phyloP scores from a whole-genome alignment of 2,329 filamentous ascomycete genomes.

The Colletotrichum viniferum region DNA sequence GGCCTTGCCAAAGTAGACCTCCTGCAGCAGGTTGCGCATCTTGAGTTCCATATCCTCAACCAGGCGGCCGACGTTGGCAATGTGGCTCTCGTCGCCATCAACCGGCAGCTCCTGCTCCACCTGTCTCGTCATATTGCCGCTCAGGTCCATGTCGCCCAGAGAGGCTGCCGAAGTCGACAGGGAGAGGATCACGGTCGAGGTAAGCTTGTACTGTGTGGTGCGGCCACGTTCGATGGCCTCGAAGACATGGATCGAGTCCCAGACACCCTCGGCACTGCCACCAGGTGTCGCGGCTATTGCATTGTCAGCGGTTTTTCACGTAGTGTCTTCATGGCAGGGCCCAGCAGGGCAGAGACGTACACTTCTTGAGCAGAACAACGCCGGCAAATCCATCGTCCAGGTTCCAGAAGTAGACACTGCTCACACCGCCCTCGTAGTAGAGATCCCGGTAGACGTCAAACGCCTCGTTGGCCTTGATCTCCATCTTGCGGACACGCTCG shows the following conservation, averaged over 20 bases:
- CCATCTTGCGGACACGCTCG: constrained; percentile 91
- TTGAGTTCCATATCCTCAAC: constrained; percentile 99
- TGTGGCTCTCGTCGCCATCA: constrained; percentile 89
- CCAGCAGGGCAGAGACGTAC: constrained; percentile 49
- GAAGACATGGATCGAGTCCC: constrained; percentile 99
- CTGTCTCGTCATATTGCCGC: constrained; percentile 97
- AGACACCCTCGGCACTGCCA: constrained; percentile 76
- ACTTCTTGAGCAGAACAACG: constrained; percentile 94
- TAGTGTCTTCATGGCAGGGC: not conserved
- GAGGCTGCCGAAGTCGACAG: constrained; percentile 65
- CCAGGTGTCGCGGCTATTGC: constrained; percentile 66
- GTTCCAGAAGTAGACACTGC: constrained; percentile 98
- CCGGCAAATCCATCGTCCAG: constrained; percentile 97
- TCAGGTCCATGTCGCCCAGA: constrained; percentile 87
- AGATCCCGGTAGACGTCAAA: constrained; percentile 97
- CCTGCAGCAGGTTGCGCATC: constrained; percentile 97
- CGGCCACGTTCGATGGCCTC: constrained; percentile 93
- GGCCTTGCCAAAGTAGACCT: constrained; percentile 99
- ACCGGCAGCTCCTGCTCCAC: constrained; percentile 90
- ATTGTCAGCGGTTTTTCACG: not conserved
- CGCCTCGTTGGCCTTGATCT: constrained; percentile 91
- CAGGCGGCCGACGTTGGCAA: constrained; percentile 90
- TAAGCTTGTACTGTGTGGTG: constrained; percentile 95
- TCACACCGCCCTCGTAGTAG: constrained; percentile 96
- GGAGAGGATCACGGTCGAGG: constrained; percentile 92